A percentile compares a stretch with the other conserved stretches of the same genome.
Evolutionary conservation across 108 stramenopile species (phyloP).

Genomic region (Discostella stelligeroides): DNA sequence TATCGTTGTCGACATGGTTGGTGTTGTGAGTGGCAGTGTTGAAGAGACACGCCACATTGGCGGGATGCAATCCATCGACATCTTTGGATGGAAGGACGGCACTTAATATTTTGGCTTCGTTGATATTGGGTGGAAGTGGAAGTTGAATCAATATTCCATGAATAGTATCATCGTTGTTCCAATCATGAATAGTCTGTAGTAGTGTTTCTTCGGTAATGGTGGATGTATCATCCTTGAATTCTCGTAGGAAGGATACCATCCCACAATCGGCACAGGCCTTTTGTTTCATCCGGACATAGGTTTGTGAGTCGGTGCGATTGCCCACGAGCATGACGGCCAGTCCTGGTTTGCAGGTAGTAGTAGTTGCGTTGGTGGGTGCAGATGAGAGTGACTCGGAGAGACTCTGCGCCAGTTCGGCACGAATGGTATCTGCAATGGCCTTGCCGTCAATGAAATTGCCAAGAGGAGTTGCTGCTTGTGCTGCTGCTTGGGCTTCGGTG

Average conservation of each 20-base stretch:
- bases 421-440: conserved; percentile 72
- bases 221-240: conserved; percentile 68
- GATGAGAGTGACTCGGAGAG: conserved; percentile 30
- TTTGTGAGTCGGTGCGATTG: conserved; percentile 89
- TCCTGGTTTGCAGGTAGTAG: conserved; percentile 61
- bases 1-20: conserved; percentile 5
- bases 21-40: conserved; percentile 56
- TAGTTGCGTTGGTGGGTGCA: conserved; percentile 6
- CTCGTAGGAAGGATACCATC: conserved; percentile 78
- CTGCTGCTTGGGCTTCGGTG: background rate
- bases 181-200: conserved; percentile 64
- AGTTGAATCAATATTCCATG: conserved; percentile 98
- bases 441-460: conserved; percentile 81
- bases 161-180: conserved; percentile 81
- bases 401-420: conserved; percentile 63
- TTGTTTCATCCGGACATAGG: conserved; percentile 98
- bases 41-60: conserved; percentile 85
- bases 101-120: conserved; percentile 79
- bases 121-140: conserved; percentile 89
- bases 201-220: conserved; percentile 84
- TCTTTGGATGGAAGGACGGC: conserved; percentile 86
- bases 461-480: background rate
- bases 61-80: conserved; percentile 96
- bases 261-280: conserved; percentile 92
- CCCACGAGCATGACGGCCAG: conserved; percentile 96